Conservation (phyloP, 768 basidiomycete species). For the Tephrocybe rancida region DNA sequence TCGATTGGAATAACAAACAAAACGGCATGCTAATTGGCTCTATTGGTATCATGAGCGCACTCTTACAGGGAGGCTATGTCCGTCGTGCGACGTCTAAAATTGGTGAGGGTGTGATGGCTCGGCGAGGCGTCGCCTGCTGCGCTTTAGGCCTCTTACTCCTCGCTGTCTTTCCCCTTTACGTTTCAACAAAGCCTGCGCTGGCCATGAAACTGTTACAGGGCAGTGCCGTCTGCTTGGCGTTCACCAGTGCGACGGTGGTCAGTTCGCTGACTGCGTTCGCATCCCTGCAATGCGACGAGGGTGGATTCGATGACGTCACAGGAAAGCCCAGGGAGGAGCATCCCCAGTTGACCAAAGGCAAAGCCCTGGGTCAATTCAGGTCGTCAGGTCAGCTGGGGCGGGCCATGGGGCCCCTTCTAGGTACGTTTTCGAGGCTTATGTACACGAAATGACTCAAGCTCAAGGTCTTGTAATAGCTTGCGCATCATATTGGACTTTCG, state of each 20-base stretch:
- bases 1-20: constrained; percentile 88
- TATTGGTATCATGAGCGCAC: constrained; percentile 88
- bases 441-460: constrained; percentile 21
- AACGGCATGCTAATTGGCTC: constrained; percentile 85
- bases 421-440: constrained; percentile 39
- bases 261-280: constrained; percentile 91
- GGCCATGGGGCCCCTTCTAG: constrained; percentile 90
- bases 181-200: constrained; percentile 38
- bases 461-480: constrained; percentile 55
- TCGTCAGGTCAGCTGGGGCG: constrained; percentile 95
- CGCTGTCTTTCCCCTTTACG: constrained; percentile 65
- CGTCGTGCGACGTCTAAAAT: constrained; percentile 74
- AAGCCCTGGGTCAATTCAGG: constrained; percentile 83
- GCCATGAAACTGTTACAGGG: constrained; percentile 58
- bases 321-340: constrained; percentile 58
- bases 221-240: constrained; percentile 87
- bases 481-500: constrained; percentile 87
- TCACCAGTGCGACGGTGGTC: constrained; percentile 95
- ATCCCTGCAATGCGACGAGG: constrained; percentile 88
- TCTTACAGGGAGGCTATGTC: constrained; percentile 94
- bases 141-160: constrained; percentile 71
- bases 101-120: constrained; percentile 84
- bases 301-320: constrained; percentile 51
- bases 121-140: constrained; percentile 77
- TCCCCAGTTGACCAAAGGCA: constrained; percentile 78